phyloP scores from a whole-genome alignment of 1,139 yeast genomes.

The Protomyces gravidus region DNA sequence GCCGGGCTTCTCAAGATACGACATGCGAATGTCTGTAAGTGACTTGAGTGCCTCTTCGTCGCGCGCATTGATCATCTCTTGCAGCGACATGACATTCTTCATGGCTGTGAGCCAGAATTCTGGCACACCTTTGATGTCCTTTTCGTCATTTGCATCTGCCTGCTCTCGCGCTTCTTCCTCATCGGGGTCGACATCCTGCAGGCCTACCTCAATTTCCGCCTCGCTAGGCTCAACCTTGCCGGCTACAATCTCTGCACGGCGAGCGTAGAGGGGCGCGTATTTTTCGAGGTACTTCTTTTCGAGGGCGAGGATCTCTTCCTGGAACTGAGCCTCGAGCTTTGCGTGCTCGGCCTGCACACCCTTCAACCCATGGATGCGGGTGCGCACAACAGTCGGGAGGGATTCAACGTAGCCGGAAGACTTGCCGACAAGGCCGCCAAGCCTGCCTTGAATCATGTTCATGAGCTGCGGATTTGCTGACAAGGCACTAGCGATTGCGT shows the following conservation, averaged over 20 bases:
- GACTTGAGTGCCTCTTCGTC: slow-evolving; percentile 77
- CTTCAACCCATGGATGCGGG: slow-evolving; percentile 77
- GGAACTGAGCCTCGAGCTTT: slow-evolving; percentile 84
- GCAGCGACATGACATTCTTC: slow-evolving; percentile 75
- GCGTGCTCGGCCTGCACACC: slow-evolving; percentile 78
- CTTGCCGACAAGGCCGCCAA: slow-evolving; percentile 77
- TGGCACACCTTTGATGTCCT: slow-evolving; percentile 65
- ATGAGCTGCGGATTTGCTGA: slow-evolving; percentile 72
- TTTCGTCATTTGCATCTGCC: slow-evolving; percentile 35
- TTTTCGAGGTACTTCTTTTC: slow-evolving; percentile 73
- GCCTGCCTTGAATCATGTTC: slow-evolving; percentile 84
- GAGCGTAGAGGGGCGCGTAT: slow-evolving; percentile 72
- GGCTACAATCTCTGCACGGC: slow-evolving; percentile 65
- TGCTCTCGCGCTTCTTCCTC: slow-evolving; percentile 43
- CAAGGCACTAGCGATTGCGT: slow-evolving; percentile 45
- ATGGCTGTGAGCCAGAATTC: slow-evolving; percentile 95
- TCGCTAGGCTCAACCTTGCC: slow-evolving; percentile 75
- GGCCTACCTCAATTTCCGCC: slow-evolving; percentile 75
- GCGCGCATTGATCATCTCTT: slow-evolving; percentile 83
- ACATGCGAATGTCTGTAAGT: slow-evolving; percentile 69
- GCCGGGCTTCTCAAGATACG: slow-evolving; percentile 84
- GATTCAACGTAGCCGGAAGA: slow-evolving; percentile 80
- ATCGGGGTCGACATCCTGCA: slow-evolving; percentile 40
- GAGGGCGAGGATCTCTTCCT: slow-evolving; percentile 76
- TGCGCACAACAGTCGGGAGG: slow-evolving; percentile 67